Base-by-base conservation (phyloP, 495 filamentous ascomycete genomes). In the Aspergillus sparsus region DNA sequence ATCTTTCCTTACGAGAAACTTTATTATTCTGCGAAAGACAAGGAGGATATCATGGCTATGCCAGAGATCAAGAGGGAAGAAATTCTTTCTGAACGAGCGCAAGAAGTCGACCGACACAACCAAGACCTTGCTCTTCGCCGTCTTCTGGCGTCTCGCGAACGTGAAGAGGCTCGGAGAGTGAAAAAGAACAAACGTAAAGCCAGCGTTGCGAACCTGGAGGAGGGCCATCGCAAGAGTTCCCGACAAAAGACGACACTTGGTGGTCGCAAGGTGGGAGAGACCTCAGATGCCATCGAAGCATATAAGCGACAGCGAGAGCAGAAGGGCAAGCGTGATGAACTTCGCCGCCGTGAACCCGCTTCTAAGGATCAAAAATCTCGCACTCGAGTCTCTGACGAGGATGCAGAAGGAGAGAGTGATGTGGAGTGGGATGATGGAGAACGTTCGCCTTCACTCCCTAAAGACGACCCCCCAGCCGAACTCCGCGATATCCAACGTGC, bases 1-100 rank as follows among this genome's bases (percentile, higher is more conserved):
- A 85, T 90, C 34, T 98, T 92, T 66, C 92, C 94, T 0, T 80
- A 97, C 61, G 95, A 98, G 45, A 92, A 92, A 51, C 87, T 92
- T 33, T 98, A 92, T 76, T 82, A 84, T 60, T 89, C 87, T 53
- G 80, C 84, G 13, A 81, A 85, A 36, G 94, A 99, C 68, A 95
- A 90, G 71, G 81, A 81, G 16, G 81, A 88, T 32, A 93, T 99
- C 55, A 86, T 92, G 81, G 85, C 83, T 33, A 87, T 97, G 84
- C 87, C 92, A 3, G 92, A 97, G 69, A 85, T 97, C 31, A 85
- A 92, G 66, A 89, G 94, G 47, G 94, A 99, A 72, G 83, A 90
- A 68, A 82, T 96, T 51, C 83, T 99, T 7, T 93, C 92, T 21
- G 90, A 93, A 60, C 91, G 95, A 62, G 87, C 87, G n/a, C 83